A percentile compares a stretch with the other conserved stretches of the same genome.
phyloP scores from a whole-genome alignment of 768 basidiomycete species.

The Saitozyma sp. region DNA sequence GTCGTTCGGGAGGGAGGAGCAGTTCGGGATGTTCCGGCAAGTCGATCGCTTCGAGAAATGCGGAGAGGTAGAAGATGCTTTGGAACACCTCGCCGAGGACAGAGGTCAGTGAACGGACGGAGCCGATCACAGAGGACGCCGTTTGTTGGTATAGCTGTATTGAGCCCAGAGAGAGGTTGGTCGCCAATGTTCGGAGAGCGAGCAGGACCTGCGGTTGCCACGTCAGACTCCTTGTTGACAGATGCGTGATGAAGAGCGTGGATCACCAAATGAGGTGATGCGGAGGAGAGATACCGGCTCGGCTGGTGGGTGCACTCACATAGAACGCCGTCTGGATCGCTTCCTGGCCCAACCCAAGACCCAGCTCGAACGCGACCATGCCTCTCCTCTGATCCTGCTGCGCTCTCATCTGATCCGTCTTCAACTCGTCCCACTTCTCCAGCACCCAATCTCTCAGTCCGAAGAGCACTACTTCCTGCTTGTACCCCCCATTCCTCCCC shows the following conservation, averaged over 20 bases:
- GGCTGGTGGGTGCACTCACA: conserved; percentile 16
- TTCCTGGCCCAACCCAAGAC: conserved; percentile 18
- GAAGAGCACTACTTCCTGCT: conserved; percentile 79
- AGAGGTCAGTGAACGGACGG: conserved; percentile 64
- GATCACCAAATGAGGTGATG: background rate
- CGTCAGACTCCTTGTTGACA: background rate
- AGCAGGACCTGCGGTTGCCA: conserved; percentile 64
- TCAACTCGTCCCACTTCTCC: conserved; percentile 69
- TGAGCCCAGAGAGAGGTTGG: conserved; percentile 75
- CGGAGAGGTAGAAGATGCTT: conserved; percentile 80
- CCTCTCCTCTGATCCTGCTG: conserved; percentile 5
- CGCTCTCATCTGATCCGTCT: conserved; percentile 55
- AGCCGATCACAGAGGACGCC: conserved; percentile 69
- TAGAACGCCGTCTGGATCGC: conserved; percentile 27
- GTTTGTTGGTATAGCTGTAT: conserved; percentile 77
- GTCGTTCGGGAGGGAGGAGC: background rate
- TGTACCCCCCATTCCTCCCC: conserved; percentile 70
- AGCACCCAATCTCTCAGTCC: conserved; percentile 83
- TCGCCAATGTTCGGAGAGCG: conserved; percentile 69
- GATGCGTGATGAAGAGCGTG: background rate
- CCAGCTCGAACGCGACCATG: conserved; percentile 2
- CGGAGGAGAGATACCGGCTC: background rate
- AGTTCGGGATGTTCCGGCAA: conserved; percentile 4
- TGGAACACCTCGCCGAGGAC: conserved; percentile 77
- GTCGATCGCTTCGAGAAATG: conserved; percentile 69